A percentile compares a stretch with the other conserved stretches of the same genome.
Evolutionary conservation across 2,329 filamentous ascomycete genomes (phyloP).

Genomic region (Trichoderma sp.): DNA sequence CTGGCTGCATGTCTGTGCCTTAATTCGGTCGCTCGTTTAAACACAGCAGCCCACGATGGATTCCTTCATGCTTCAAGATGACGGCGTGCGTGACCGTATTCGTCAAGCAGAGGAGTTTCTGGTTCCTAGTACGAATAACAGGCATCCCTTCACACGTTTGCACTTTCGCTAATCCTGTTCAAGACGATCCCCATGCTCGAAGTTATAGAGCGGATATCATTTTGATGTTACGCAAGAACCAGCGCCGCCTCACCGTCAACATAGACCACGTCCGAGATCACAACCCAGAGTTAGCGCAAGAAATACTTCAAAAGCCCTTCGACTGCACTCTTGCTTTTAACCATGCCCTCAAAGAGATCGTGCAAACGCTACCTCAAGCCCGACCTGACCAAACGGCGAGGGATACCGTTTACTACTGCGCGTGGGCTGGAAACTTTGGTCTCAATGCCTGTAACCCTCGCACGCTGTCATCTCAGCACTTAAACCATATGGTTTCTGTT

Average conservation of each 20-base stretch:
- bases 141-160: neutral
- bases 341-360: constrained; percentile 82
- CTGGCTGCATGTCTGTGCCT: neutral
- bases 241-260: constrained; percentile 68
- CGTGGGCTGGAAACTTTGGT: constrained; percentile 95
- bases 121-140: constrained; percentile 71
- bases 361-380: constrained; percentile 75
- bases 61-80: constrained; percentile 74
- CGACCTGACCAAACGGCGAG: constrained; percentile 73
- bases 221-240: constrained; percentile 68
- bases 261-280: constrained; percentile 91
- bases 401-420: constrained; percentile 90
- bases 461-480: constrained; percentile 81
- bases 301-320: constrained; percentile 81
- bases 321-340: constrained; percentile 89
- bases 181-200: constrained; percentile 56
- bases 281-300: constrained; percentile 75
- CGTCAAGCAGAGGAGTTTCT: constrained; percentile 89
- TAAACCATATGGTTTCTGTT: constrained; percentile 96
- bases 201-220: constrained; percentile 92
- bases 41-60: constrained; percentile 59
- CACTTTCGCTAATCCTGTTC: constrained; percentile 7
- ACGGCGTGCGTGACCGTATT: constrained; percentile 79
- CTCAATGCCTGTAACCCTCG: constrained; percentile 93
- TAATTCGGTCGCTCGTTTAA: neutral